A percentile compares a stretch with the other conserved stretches of the same genome.
Evolutionary conservation across 2,329 filamentous ascomycete genomes (phyloP).

Genomic region (Aspergillaceae sp.): DNA sequence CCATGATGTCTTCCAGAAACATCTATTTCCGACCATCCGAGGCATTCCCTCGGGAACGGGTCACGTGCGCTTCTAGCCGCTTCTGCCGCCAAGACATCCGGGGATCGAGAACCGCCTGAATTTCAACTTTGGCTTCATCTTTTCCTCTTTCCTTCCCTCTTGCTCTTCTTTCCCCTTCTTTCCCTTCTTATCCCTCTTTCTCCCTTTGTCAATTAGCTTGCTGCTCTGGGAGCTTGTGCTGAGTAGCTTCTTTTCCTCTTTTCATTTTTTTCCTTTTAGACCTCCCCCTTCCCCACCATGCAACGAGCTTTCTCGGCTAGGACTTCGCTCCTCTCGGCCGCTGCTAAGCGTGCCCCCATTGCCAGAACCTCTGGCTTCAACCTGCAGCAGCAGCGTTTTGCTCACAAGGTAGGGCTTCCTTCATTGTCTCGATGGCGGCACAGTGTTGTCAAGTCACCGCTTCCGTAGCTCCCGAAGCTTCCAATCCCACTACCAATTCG

Average conservation of each 20-base stretch:
- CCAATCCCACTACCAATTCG: not conserved
- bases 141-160: slow-evolving; percentile 18
- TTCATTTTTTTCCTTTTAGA: slow-evolving; percentile 16
- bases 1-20: slow-evolving; percentile 1
- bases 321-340: slow-evolving; percentile 66
- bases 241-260: slow-evolving; percentile 13
- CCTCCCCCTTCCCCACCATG: slow-evolving; percentile 53
- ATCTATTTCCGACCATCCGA: slow-evolving; percentile 13
- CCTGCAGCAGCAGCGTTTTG: slow-evolving; percentile 87
- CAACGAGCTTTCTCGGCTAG: slow-evolving; percentile 87
- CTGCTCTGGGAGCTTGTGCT: slow-evolving; percentile 29
- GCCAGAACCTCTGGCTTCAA: slow-evolving; percentile 56
- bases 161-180: slow-evolving; percentile 13
- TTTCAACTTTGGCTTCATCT: slow-evolving; percentile 35
- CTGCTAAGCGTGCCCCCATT: slow-evolving; percentile 48
- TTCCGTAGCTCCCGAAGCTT: slow-evolving; percentile 15
- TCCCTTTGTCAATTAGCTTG: slow-evolving; percentile 16
- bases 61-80: slow-evolving; percentile 36
- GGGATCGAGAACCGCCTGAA: slow-evolving; percentile 33
- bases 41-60: slow-evolving; percentile 17
- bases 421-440: not conserved
- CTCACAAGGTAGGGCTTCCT: slow-evolving; percentile 71
- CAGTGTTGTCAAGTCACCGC: slow-evolving; percentile 1
- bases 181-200: slow-evolving; percentile 22
- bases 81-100: slow-evolving; percentile 38